Evolutionary conservation across 768 basidiomycete genomes (phyloP).

Genomic region (Tephrocybe rancida): DNA sequence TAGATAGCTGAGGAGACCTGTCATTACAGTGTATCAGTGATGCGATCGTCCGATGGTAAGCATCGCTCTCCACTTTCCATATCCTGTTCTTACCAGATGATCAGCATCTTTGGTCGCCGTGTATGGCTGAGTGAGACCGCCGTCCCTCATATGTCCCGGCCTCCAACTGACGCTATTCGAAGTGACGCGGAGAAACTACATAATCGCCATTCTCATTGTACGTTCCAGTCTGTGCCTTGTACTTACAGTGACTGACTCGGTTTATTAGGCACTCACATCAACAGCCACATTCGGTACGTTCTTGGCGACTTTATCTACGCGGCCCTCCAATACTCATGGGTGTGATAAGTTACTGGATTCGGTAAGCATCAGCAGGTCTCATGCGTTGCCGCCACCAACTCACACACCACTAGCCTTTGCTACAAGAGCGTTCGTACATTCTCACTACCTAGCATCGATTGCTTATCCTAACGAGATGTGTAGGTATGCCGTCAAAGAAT

Average conservation of each 20-base stretch:
- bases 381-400: neutral
- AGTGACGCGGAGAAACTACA: slow-evolving; percentile 22
- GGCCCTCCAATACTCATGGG: no score
- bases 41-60: slow-evolving; percentile 32
- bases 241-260: neutral
- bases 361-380: slow-evolving; percentile 8
- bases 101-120: slow-evolving; percentile 27
- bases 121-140: slow-evolving; percentile 26
- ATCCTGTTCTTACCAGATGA: neutral
- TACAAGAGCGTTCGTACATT: slow-evolving; percentile 27
- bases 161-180: neutral
- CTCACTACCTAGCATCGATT: no score
- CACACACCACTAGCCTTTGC: slow-evolving; percentile 24
- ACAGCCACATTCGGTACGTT: slow-evolving; percentile 18
- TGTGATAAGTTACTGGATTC: slow-evolving; percentile 17
- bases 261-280: slow-evolving; percentile 14
- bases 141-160: neutral
- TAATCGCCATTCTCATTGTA: slow-evolving; percentile 21
- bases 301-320: no score
- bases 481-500: slow-evolving; percentile 27
- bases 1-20: neutral
- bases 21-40: slow-evolving; percentile 23
- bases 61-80: neutral
- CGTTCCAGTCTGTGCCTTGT: neutral
- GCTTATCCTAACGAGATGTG: neutral